These are phyloP conservation scores for Tephrocybe sp. DNA, from an alignment of 768 basidiomycete species.

Conservation along the genomic window DNA sequence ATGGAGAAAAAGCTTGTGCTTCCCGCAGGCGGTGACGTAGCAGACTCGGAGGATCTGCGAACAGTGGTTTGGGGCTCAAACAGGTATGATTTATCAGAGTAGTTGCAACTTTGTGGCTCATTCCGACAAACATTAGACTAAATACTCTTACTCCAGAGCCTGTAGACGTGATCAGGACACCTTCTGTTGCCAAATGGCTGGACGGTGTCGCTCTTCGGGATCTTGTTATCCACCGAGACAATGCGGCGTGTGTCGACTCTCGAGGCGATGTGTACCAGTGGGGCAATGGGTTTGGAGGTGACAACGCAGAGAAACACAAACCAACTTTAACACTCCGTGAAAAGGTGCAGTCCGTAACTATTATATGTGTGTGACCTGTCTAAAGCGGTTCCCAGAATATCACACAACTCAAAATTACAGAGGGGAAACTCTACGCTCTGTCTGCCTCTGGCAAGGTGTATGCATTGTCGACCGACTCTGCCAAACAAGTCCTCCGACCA, in stretches of 20 bases:
- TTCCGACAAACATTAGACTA: conserved; percentile 32
- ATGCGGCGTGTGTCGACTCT: conserved; percentile 76
- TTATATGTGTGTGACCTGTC: background rate
- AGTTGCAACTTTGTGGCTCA: background rate
- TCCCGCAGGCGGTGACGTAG: conserved; percentile 12
- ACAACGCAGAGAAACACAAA: conserved; percentile 22
- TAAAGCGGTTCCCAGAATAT: conserved; percentile 55
- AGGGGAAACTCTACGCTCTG: conserved; percentile 69
- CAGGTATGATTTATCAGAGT: conserved; percentile 40
- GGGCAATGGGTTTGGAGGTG: conserved; percentile 63
- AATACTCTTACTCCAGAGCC: conserved; percentile 41
- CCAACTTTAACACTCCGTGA: conserved; percentile 60
- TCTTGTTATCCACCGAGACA: conserved; percentile 59
- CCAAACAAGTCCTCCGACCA: conserved; percentile 42
- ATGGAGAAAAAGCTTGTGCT: conserved; percentile 10
- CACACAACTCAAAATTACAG: conserved; percentile 55
- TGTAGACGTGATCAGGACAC: conserved; percentile 44
- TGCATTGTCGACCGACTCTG: conserved; percentile 52
- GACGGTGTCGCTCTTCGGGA: conserved; percentile 71
- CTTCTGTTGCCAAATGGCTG: conserved; percentile 54
- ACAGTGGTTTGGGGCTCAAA: conserved; percentile 77
- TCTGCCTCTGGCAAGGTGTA: conserved; percentile 77
- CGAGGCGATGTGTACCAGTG: conserved; percentile 84
- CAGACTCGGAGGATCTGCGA: conserved; percentile 33
- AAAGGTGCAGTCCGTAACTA: no score